Evolutionary conservation across 192 early-diverging fungal species (phyloP), one percentile per base, ranked within the genome.

Genomic region (Pilaira anomala): DNA sequence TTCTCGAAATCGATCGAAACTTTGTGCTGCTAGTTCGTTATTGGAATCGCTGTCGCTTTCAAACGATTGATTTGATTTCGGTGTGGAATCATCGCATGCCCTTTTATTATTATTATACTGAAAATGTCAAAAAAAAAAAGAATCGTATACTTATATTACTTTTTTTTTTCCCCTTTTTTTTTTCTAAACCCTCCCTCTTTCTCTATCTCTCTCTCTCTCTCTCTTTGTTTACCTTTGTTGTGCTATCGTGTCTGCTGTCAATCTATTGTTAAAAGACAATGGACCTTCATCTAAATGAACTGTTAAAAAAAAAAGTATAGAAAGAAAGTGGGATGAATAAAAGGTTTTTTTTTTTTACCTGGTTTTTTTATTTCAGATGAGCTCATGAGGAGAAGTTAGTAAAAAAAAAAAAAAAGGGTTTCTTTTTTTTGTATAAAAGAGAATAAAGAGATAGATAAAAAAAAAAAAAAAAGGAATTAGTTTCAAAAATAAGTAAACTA

Each of bases 1-100:
- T 42, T 42, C 39, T 36, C 36, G 18, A 58, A 58, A 58, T 19
- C 56, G 36, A 21, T 58, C 39, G 9, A 58, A 58, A 39, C 56
- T 21, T 24, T 58, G 56, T 22, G 36, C 19, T 19, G 33, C 56
- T 58, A 40, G 14, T 21, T 42, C 56, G 40, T 58, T 58, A 24
- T 58, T 39, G 21, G 22, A 40, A 42, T 42, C 56, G 22, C 36
- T 21, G 14, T 58, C 56, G 18, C 44, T 46, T 19, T 46, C 16
- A 46, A 46, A 46, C 33, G 33, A 36, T 36, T 36, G 33, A 36
- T 36, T 36, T 46, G 19, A 46, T 46, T 46, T 6, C 14, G 19
- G 19, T 46, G 45, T 46, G 2, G 14, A 19, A 46, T 46, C 19
- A 4, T 19, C 12, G 45, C 19, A 36, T 36, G 1, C 33, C 11